Percentiles rank a stretch among this genome's conserved stretches.
These are phyloP conservation scores for Dovyalis caffra DNA, from an alignment of 345 rosid species.

Conservation along the genomic window DNA sequence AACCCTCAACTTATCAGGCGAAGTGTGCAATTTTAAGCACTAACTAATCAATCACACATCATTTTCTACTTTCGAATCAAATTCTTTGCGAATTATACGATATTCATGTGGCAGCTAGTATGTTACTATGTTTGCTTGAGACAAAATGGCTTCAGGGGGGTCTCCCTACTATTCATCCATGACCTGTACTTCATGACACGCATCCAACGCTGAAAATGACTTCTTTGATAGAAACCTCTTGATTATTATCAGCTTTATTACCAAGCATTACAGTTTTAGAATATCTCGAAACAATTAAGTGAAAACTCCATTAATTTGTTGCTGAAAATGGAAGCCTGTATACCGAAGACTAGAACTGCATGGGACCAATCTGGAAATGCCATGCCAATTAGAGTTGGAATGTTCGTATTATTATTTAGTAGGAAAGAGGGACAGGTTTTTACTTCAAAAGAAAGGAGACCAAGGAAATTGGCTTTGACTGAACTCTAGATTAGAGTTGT, in stretches of 20 bases:
- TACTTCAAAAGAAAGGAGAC: slow-evolving; percentile 20
- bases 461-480: slow-evolving; percentile 57
- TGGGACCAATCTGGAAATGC: too few relatives aligned
- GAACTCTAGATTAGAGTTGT: slow-evolving; percentile 67
- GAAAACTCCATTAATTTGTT: too few relatives aligned
- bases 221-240: slow-evolving; percentile 13
- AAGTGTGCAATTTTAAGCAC: too few relatives aligned
- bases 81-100: background rate
- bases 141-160: slow-evolving; percentile 24
- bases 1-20: too few relatives aligned
- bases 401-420: too few relatives aligned
- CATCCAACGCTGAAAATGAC: slow-evolving; percentile 34
- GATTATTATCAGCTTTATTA: slow-evolving; percentile 10
- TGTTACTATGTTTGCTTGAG: slow-evolving; percentile 30
- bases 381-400: too few relatives aligned
- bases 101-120: background rate
- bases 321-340: too few relatives aligned
- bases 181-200: background rate
- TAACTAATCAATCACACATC: background rate
- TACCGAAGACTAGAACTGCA: too few relatives aligned
- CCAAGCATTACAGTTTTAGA: slow-evolving; percentile 10
- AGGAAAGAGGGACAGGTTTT: too few relatives aligned
- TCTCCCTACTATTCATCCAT: slow-evolving; percentile 21
- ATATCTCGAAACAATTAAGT: too few relatives aligned
- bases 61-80: background rate